phyloP scores from a whole-genome alignment of 257 asterid genomes.

The Rehmannia glutinosa region DNA sequence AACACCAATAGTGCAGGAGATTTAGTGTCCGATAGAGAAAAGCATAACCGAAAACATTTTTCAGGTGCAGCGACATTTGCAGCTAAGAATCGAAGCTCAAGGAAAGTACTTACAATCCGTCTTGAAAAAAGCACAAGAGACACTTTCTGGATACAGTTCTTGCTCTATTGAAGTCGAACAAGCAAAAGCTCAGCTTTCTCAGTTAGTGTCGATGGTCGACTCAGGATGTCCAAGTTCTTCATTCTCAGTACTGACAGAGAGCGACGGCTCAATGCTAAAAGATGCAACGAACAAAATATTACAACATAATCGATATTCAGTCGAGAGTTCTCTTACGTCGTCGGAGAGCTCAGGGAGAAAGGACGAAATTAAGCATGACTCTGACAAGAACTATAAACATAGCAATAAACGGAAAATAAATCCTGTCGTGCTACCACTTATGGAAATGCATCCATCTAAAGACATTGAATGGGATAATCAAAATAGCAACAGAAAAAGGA shows the following conservation, averaged over 20 bases:
- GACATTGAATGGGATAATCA: conserved; percentile 14
- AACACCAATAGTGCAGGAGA: too few relatives aligned
- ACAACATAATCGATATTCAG: conserved; percentile 35
- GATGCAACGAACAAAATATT: conserved; percentile 22
- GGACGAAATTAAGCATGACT: conserved; percentile 22
- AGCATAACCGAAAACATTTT: neutral
- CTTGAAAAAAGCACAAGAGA: conserved; percentile 71
- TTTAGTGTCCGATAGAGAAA: too few relatives aligned
- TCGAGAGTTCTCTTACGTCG: conserved; percentile 77
- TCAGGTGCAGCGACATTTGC: conserved; percentile 88
- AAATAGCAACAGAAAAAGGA: conserved; percentile 27
- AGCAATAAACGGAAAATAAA: conserved; percentile 16
- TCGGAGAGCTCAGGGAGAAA: conserved; percentile 56
- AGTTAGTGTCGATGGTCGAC: conserved; percentile 66
- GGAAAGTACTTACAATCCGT: conserved; percentile 91
- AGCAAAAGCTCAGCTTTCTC: conserved; percentile 73
- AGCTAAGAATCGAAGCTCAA: conserved; percentile 86
- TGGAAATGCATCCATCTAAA: conserved; percentile 46
- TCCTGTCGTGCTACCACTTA: conserved; percentile 37
- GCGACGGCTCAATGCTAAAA: conserved; percentile 38
- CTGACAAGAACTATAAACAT: neutral
- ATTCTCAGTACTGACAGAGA: conserved; percentile 57
- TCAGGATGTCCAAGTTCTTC: conserved; percentile 59
- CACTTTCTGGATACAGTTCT: conserved; percentile 60
- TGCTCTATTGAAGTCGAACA: conserved; percentile 55